Conservation (phyloP, 78 protist genomes). For the Speleostelium caveatum region DNA sequence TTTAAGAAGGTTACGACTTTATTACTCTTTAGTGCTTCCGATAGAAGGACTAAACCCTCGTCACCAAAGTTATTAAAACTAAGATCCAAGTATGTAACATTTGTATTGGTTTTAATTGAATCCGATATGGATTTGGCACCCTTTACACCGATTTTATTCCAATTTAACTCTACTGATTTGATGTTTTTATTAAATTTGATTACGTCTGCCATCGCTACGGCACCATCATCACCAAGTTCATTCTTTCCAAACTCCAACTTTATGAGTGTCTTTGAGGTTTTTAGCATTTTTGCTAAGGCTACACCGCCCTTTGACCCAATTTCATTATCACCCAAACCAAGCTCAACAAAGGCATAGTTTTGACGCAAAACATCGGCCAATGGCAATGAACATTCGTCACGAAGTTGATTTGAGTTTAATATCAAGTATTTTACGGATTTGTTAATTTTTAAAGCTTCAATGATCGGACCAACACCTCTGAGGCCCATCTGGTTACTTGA, state of each 20-base stretch:
- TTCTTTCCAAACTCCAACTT: conserved; percentile 59
- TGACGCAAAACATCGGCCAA: conserved; percentile 57
- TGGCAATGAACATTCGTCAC: conserved; percentile 61
- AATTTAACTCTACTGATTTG: not conserved
- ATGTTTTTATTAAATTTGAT: conserved; percentile 42
- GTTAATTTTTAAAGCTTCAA: conserved; percentile 65
- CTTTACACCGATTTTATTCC: conserved; percentile 73
- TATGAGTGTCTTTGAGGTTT: not conserved
- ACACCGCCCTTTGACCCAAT: conserved; percentile 65
- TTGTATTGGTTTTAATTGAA: conserved; percentile 19
- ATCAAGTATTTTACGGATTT: conserved; percentile 34
- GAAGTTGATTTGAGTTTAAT: conserved; percentile 61
- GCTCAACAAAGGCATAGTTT: conserved; percentile 20
- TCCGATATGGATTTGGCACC: conserved; percentile 49
- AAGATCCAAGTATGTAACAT: conserved; percentile 12
- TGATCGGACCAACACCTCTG: conserved; percentile 73
- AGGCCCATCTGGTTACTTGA: conserved; percentile 50
- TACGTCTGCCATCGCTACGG: conserved; percentile 64
- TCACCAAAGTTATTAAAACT: conserved; percentile 59
- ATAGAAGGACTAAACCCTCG: conserved; percentile 26
- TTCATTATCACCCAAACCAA: conserved; percentile 61
- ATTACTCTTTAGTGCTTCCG: conserved; percentile 20
- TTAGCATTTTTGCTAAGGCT: conserved; percentile 53
- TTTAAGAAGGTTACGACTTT: conserved; percentile 6
- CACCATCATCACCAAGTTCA: conserved; percentile 76